These are phyloP conservation scores for Rhipidocladum racemiflorum DNA, from an alignment of 176 grass and related monocot genomes.

Conservation along the genomic window DNA sequence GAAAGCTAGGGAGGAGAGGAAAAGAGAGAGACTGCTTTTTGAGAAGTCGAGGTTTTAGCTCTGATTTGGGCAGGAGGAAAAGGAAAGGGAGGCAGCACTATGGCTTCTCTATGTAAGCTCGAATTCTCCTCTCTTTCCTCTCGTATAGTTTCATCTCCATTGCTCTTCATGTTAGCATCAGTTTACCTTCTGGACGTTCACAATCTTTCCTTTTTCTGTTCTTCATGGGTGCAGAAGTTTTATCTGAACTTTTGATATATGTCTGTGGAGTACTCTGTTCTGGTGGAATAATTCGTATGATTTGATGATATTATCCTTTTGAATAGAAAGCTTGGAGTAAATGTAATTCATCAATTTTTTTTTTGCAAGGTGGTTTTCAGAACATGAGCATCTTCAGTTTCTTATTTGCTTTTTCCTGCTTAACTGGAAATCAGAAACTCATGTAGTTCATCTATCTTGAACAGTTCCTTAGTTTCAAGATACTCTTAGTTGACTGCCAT, in stretches of 20 bases:
- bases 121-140: neutral
- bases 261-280: neutral
- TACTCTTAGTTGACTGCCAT: neutral
- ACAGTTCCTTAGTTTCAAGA: neutral
- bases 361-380: neutral
- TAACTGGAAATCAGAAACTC: neutral
- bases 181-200: neutral
- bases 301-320: neutral
- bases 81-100: neutral
- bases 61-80: neutral
- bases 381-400: neutral
- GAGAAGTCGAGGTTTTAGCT: neutral
- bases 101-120: constrained; percentile 30
- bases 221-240: neutral
- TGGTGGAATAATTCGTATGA: neutral
- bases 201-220: neutral
- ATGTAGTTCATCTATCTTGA: neutral
- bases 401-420: neutral
- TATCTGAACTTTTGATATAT: neutral
- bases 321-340: neutral
- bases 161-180: neutral
- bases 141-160: neutral
- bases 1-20: neutral
- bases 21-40: neutral
- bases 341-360: neutral